Percentiles rank a stretch among this genome's conserved stretches.
phyloP scores from a whole-genome alignment of 495 filamentous ascomycete genomes.

The Penicillium lividum region DNA sequence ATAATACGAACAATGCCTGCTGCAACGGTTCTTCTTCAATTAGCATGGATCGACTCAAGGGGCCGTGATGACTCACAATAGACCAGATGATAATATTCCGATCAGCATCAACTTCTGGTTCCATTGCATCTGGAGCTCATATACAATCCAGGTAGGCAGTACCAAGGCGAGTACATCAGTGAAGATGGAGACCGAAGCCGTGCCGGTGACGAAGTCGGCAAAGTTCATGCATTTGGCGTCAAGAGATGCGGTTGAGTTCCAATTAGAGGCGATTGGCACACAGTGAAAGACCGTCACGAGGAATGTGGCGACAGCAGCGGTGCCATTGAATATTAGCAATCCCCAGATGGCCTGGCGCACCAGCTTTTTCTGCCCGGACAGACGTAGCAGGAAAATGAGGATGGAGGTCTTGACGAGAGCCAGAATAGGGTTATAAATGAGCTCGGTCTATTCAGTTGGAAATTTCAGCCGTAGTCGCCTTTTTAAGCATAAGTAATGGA shows the following conservation, averaged over 20 bases:
- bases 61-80: constrained; percentile 26
- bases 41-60: background rate
- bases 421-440: constrained; percentile 62
- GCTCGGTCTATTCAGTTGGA: constrained; percentile 46
- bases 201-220: constrained; percentile 30
- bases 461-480: too few species aligned
- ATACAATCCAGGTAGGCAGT: constrained; percentile 46
- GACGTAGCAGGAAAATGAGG: constrained; percentile 48
- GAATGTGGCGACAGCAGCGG: constrained; percentile 50
- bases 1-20: constrained; percentile 27
- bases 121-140: constrained; percentile 39
- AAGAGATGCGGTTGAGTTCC: constrained; percentile 22
- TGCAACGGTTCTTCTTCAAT: constrained; percentile 42
- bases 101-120: constrained; percentile 41
- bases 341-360: constrained; percentile 40
- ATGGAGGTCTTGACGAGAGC: constrained; percentile 56
- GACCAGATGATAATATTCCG: constrained; percentile 37
- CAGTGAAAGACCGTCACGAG: constrained; percentile 56
- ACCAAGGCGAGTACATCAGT: constrained; percentile 45
- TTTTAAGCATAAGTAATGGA: too few species aligned
- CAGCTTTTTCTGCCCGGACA: constrained; percentile 32
- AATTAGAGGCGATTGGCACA: constrained; percentile 40
- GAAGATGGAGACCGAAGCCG: constrained; percentile 36
- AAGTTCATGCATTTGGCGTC: constrained; percentile 20
- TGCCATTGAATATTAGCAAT: constrained; percentile 45